Base-by-base conservation (phyloP, 495 filamentous ascomycete species). In the Sordaria brevicollis region DNA sequence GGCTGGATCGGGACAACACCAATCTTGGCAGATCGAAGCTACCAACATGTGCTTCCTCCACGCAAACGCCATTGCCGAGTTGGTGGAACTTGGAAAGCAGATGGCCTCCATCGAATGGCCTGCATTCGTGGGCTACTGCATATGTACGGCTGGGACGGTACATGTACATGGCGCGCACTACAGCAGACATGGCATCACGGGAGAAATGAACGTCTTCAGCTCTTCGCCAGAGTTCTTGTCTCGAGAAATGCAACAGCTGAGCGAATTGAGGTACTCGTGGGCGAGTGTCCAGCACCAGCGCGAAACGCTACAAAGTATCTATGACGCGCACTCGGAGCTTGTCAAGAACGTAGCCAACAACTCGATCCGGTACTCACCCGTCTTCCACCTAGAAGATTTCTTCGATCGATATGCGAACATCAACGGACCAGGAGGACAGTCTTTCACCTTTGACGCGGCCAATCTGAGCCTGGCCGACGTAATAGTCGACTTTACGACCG, bases 1-100 rank as follows among this genome's bases (percentile, higher is more conserved):
- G 8, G 86, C 90, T 38, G 91, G 90, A 21, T 89, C 87, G 0
- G 90, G 91, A 0, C 92, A 94, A 74, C 91, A 96, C 72, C 92
- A 94, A 76, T 93, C 91, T 37, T 96, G 92, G 92, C 92, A 94
- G 77, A 94, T 94, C 67, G 91, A 93, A 74, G 90, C 92, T 0
- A 94, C 92, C 1, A 93, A 93, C 70, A 85, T 93, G 67, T 94
- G 92, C 77, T 94, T 96, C 77, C 83, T 91, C 17, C 92, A 96
- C 72, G 91, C 92, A 9, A 96, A 94, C 77, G 91, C 92, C 1
- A 93, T 96, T 66, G 89, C 90, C 5, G 92, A 94, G 72, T 82
- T 96, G 1, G 91, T 94, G 21, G 90, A 93, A 76, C 85, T 94
- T 25, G 91, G 90, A 1, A 87, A 88, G 65, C 85, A 84, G 74